These are phyloP conservation scores for Histomonas meleagridis DNA, from an alignment of 208 protist genomes.

Conservation along the genomic window DNA sequence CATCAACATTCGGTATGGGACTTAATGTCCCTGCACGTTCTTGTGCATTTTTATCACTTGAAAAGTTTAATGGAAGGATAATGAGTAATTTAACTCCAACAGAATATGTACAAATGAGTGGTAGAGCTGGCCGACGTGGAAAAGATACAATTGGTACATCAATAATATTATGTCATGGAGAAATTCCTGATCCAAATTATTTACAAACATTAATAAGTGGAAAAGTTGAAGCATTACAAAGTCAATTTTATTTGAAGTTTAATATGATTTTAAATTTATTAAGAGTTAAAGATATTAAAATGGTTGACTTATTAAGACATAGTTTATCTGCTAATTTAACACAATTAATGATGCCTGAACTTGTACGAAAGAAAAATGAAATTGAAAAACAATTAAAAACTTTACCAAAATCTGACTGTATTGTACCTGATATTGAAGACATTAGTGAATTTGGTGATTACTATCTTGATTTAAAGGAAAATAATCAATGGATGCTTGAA, in stretches of 20 bases:
- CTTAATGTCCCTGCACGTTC: slow-evolving; percentile 94
- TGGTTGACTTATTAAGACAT: neutral
- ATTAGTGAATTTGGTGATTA: neutral
- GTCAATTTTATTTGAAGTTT: slow-evolving; percentile 15
- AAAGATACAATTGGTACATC: slow-evolving; percentile 84
- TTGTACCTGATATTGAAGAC: neutral
- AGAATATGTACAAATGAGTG: slow-evolving; percentile 80
- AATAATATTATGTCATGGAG: neutral
- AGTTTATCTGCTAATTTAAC: neutral
- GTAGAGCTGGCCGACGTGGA: slow-evolving; percentile 92
- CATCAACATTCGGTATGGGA: slow-evolving; percentile 99
- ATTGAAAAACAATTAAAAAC: neutral
- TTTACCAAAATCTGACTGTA: neutral
- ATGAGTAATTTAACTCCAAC: slow-evolving; percentile 61
- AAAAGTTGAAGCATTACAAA: neutral
- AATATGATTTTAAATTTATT: slow-evolving; percentile 33
- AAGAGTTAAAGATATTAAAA: slow-evolving; percentile 24
- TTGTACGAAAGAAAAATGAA: neutral
- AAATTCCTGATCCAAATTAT: slow-evolving; percentile 51
- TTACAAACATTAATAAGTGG: neutral
- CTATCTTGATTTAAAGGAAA: neutral
- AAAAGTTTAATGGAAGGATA: slow-evolving; percentile 42
- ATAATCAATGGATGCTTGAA: neutral
- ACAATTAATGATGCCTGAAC: neutral
- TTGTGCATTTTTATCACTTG: slow-evolving; percentile 48